phyloP scores from a whole-genome alignment of 202 grass and related monocot genomes.

The Zizania palustris region DNA sequence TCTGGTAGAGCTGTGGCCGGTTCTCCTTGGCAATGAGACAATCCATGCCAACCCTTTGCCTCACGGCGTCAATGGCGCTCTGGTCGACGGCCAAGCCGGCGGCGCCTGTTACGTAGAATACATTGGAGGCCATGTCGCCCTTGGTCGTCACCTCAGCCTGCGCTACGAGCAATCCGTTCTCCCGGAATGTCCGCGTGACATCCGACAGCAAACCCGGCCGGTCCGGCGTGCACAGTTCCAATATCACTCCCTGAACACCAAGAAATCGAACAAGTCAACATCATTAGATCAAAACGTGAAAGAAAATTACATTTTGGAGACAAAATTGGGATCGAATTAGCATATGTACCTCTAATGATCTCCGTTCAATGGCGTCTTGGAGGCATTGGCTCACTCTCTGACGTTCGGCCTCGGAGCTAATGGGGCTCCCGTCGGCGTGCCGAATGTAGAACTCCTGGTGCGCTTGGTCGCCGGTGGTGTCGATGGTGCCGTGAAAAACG shows the following conservation, averaged over 20 bases:
- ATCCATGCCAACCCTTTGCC: conserved; percentile 50
- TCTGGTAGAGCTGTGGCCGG: conserved; percentile 44
- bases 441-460: conserved; percentile 88
- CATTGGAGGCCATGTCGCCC: conserved; percentile 63
- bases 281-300: background rate
- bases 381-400: conserved; percentile 60
- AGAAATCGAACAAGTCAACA: conserved; percentile 15
- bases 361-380: conserved; percentile 70
- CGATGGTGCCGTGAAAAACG: conserved; percentile 89
- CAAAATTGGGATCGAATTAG: background rate
- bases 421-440: conserved; percentile 73
- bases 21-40: conserved; percentile 59
- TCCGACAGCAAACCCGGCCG: conserved; percentile 63
- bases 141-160: conserved; percentile 81
- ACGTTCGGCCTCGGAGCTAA: conserved; percentile 75
- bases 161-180: conserved; percentile 78
- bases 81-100: conserved; percentile 50
- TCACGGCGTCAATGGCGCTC: conserved; percentile 55
- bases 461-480: conserved; percentile 63
- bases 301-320: background rate
- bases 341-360: conserved; percentile 63
- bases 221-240: conserved; percentile 71
- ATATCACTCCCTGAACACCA: conserved; percentile 62
- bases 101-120: conserved; percentile 86
- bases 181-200: conserved; percentile 77